These are phyloP conservation scores for Collybia sordida DNA, from an alignment of 768 basidiomycete species.

Conservation along the genomic window DNA sequence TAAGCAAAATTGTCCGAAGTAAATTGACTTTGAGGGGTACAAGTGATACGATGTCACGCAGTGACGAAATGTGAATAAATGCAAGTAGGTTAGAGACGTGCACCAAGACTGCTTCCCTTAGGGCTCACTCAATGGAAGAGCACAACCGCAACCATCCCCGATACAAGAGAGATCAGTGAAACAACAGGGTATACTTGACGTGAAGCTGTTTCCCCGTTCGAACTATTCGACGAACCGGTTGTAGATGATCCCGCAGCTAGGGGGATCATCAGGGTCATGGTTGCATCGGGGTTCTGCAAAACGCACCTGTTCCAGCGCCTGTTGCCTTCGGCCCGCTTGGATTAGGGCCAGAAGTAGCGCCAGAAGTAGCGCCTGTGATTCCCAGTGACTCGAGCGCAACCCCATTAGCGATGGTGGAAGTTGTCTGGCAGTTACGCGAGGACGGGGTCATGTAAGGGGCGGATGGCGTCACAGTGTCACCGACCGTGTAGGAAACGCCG, in stretches of 20 bases:
- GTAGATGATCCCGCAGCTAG: conserved; percentile 2
- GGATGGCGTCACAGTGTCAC: conserved; percentile 35
- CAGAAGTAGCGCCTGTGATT: conserved; percentile 14
- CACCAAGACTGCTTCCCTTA: no score
- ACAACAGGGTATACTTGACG: conserved; percentile 15
- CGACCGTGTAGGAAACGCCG: conserved; percentile 37
- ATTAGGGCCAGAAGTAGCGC: conserved; percentile 13
- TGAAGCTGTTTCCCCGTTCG: background rate
- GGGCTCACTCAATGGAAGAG: conserved; percentile 15
- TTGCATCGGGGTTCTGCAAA: background rate
- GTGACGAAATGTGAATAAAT: no score
- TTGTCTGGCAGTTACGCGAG: conserved; percentile 39
- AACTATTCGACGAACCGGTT: conserved; percentile 3
- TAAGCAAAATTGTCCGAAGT: no score
- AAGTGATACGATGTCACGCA: no score
- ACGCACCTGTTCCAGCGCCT: conserved; percentile 11
- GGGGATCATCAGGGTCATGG: background rate
- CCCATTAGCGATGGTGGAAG: conserved; percentile 37
- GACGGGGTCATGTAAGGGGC: conserved; percentile 32
- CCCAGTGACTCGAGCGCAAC: conserved; percentile 29
- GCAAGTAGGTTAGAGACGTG: no score
- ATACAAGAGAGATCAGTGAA: conserved; percentile 16
- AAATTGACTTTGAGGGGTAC: no score
- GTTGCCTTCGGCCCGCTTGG: conserved; percentile 10
- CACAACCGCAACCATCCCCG: conserved; percentile 20